These are phyloP conservation scores for Suillus luteus DNA, from an alignment of 768 basidiomycete species.

Conservation along the genomic window DNA sequence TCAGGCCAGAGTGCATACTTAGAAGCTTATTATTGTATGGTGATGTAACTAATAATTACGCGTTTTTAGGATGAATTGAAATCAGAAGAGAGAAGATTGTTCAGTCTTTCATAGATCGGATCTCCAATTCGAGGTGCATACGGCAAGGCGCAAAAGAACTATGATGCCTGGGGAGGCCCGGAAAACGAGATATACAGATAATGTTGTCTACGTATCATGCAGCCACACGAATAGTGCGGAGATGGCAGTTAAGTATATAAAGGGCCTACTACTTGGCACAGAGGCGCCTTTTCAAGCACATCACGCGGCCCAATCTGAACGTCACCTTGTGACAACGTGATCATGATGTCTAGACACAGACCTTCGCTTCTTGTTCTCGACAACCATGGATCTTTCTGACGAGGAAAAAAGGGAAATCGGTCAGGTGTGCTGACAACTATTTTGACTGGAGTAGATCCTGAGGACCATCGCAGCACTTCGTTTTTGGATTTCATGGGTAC, in stretches of 20 bases:
- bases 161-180: not conserved
- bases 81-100: not conserved
- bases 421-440: constrained; percentile 35
- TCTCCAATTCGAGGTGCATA: not conserved
- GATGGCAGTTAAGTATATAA: not conserved
- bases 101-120: not conserved
- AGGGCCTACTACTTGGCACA: not conserved
- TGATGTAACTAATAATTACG: not conserved
- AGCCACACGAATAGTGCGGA: not conserved
- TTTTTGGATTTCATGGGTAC: constrained; percentile 68
- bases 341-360: not conserved
- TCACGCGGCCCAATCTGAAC: not conserved
- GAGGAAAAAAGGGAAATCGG: constrained; percentile 46
- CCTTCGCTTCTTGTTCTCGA: not conserved
- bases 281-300: not conserved
- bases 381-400: constrained; percentile 29
- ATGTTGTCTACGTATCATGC: not conserved
- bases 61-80: not conserved
- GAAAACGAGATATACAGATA: not conserved
- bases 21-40: not conserved
- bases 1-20: no score
- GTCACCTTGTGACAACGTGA: not conserved
- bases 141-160: not conserved
- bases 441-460: no score
- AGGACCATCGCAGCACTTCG: constrained; percentile 46